Evolutionary conservation across 768 basidiomycete species (phyloP), one percentile per base, ranked within the genome.

Genomic region (Trametes sanguinea): DNA sequence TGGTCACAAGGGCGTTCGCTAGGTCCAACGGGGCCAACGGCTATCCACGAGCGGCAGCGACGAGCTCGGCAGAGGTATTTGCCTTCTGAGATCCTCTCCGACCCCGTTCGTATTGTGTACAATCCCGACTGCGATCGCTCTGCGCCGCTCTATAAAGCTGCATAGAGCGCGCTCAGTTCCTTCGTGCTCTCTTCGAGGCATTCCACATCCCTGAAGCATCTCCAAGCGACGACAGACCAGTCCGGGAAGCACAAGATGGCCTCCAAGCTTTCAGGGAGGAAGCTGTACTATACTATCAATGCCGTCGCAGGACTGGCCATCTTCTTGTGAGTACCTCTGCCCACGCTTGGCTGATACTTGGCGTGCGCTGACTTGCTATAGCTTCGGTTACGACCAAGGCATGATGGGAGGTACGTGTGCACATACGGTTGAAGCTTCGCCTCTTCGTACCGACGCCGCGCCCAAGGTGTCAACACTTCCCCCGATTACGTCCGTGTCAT

Each of bases 361-460:
- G 2, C 45, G 9, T 29, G 39, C 10, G 22, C 44, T 63, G 27
- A 64, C 52, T 8, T 51, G 22, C 5, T 65, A 29, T 66, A 78
- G 81, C 65, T 80, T 80, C 65, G 79, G 79, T 27, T 80, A 80
- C 73, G 79, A 79, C 65, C 79, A 80, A 69, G 79, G 79, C 22
- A 78, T 79, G 76, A 80, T 80, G 79, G 76, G 77, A 33, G 78
- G 78, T 50, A 44, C 14, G 42, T 10, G 61, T 56, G 46, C 14
- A 30, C 32, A 9, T 22, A n/a, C 42, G n/a, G 39, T 3, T 35
- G 4, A 22, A 16, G 37, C 7, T 29, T 7, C 4, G 4, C 4
- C 9, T 35, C 22, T 16, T 33, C 13, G 8, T 37, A 50, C 43
- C 51, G 43, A 63, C 30, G 1, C 16, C 13, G 6, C 30, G 40